Percentiles rank a stretch among this genome's conserved stretches.
These are phyloP conservation scores for Taiwanofungus camphoratus DNA, from an alignment of 1,284 basidiomycete species.

Conservation along the genomic window DNA sequence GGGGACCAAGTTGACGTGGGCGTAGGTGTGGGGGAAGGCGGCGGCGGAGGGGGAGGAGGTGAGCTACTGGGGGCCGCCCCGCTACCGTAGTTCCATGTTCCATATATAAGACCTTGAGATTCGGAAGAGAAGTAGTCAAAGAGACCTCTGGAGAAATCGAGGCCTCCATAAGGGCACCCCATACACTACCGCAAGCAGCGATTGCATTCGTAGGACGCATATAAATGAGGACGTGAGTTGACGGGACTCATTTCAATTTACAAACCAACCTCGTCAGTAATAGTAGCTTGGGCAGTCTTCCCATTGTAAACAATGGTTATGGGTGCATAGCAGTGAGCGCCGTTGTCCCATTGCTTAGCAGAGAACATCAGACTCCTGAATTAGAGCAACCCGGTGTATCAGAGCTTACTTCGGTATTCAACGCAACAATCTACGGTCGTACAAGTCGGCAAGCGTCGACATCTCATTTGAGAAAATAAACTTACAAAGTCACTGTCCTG, in stretches of 20 bases:
- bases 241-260: neutral
- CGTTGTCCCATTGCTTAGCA: constrained; percentile 16
- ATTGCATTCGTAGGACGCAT: neutral
- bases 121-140: constrained; percentile 54
- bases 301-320: constrained; percentile 19
- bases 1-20: constrained; percentile 12
- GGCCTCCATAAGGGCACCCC: constrained; percentile 62
- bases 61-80: constrained; percentile 11
- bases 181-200: constrained; percentile 43
- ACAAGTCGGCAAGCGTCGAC: neutral
- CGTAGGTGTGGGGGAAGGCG: constrained; percentile 7
- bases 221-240: neutral
- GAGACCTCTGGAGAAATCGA: constrained; percentile 76
- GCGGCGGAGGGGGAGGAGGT: constrained; percentile 7
- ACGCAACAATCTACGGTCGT: constrained; percentile 19
- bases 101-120: constrained; percentile 20
- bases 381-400: neutral
- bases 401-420: constrained; percentile 30
- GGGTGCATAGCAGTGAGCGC: constrained; percentile 18
- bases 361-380: neutral
- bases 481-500: constrained; percentile 30
- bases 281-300: constrained; percentile 19
- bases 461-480: constrained; percentile 1
- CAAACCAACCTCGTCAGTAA: constrained; percentile 20
- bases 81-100: constrained; percentile 17